phyloP scores from a whole-genome alignment of 768 basidiomycete species.

The Russula foetens region DNA sequence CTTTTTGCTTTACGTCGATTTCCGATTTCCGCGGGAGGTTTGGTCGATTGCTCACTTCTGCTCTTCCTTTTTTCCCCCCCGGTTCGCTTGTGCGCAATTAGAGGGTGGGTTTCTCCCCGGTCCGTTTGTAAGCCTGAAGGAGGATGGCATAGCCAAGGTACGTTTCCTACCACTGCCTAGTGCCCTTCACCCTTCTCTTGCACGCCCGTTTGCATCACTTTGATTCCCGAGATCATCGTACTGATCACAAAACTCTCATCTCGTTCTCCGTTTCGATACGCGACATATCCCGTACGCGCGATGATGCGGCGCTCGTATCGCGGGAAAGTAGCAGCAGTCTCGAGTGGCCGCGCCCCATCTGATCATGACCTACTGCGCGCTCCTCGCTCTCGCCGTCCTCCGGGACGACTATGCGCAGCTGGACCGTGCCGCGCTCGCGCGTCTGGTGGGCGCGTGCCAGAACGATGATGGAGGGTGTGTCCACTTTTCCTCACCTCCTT shows the following conservation, averaged over 20 bases:
- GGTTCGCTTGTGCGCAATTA: neutral
- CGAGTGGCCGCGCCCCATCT: conserved; percentile 62
- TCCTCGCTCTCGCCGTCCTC: conserved; percentile 76
- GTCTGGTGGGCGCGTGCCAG: conserved; percentile 67
- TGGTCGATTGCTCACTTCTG: neutral
- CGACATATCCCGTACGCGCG: too few relatives aligned
- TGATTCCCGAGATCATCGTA: neutral
- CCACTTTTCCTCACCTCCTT: neutral
- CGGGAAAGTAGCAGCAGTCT: conserved; percentile 28
- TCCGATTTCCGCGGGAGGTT: too few relatives aligned
- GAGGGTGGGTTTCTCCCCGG: conserved; percentile 60
- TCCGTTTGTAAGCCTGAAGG: conserved; percentile 57
- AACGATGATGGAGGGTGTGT: conserved; percentile 74
- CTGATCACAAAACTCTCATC: neutral
- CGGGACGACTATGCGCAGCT: conserved; percentile 75
- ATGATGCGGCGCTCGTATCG: too few relatives aligned
- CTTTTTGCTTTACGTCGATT: neutral
- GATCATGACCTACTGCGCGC: conserved; percentile 90
- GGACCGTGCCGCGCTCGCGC: conserved; percentile 57
- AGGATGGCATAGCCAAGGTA: conserved; percentile 19
- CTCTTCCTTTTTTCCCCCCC: neutral
- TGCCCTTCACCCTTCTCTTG: neutral
- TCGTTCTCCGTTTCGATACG: too few relatives aligned
- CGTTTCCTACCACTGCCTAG: conserved; percentile 12
- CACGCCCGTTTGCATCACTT: neutral